These are phyloP conservation scores for Nicotiana rustica DNA, from an alignment of 305 asterid species.

Conservation along the genomic window DNA sequence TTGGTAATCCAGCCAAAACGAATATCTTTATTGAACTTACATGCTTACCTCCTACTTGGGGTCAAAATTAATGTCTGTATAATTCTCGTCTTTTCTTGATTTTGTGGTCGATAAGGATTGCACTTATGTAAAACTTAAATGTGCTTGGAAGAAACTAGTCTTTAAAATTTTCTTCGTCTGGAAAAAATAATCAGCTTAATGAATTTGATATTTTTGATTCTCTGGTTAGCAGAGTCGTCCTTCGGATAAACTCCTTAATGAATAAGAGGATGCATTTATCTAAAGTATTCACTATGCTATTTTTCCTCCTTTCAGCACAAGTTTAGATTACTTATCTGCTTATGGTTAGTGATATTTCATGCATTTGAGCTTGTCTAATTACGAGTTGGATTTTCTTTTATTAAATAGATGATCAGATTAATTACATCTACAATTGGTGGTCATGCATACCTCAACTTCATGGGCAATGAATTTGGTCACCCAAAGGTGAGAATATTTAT, in stretches of 20 bases:
- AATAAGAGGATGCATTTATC: neutral
- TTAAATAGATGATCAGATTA: slow-evolving; percentile 80
- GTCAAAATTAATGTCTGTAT: neutral
- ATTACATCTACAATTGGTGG: slow-evolving; percentile 93
- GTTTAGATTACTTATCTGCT: neutral
- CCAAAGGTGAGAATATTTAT: slow-evolving; percentile 67
- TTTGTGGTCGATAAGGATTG: neutral
- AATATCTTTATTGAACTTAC: neutral
- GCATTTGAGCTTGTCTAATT: neutral
- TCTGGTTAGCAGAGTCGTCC: slow-evolving; percentile 10
- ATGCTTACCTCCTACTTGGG: slow-evolving; percentile 7
- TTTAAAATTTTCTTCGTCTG: neutral
- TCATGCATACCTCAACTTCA: slow-evolving; percentile 89
- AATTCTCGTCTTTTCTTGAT: neutral
- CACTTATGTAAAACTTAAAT: slow-evolving; percentile 1
- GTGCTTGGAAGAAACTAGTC: slow-evolving; percentile 27
- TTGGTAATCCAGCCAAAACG: neutral
- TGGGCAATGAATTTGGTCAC: slow-evolving; percentile 99
- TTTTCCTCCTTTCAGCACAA: slow-evolving; percentile 15
- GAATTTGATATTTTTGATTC: neutral
- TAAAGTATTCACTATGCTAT: neutral
- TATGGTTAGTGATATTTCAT: neutral
- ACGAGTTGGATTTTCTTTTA: neutral
- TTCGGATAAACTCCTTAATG: slow-evolving; percentile 19
- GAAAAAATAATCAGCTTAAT: slow-evolving; percentile 8